These are phyloP conservation scores for Haplosporangium sp. DNA, from an alignment of 371 early-diverging fungal genomes.

Conservation along the genomic window DNA sequence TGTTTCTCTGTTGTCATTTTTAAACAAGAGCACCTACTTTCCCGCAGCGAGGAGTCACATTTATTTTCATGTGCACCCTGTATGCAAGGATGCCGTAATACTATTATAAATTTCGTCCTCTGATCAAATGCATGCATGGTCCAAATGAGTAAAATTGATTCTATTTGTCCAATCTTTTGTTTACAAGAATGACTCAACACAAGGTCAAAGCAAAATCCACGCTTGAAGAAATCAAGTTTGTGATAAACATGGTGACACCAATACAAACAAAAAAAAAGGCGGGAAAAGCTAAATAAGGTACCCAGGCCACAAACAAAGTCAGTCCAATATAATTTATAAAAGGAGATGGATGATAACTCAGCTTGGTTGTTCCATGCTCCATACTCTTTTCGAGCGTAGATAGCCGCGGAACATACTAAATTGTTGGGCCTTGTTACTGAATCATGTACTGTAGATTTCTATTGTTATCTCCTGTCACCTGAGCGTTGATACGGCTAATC, in stretches of 20 bases:
- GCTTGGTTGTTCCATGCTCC: not conserved
- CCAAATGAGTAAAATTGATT: conserved; percentile 2
- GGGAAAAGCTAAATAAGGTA: conserved; percentile 4
- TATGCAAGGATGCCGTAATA: conserved; percentile 3
- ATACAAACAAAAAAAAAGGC: conserved; percentile 3
- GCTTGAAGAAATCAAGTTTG: not conserved
- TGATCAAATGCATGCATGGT: conserved; percentile 5
- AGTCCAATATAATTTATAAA: not conserved
- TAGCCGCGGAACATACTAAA: not conserved
- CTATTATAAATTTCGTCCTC: not conserved
- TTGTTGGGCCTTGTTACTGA: conserved; percentile 2
- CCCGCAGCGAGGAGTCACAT: not conserved
- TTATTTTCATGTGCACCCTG: not conserved
- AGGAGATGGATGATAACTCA: not conserved
- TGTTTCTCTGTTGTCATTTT: not conserved
- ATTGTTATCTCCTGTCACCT: not conserved
- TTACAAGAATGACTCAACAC: not conserved
- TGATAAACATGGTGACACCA: conserved; percentile 1
- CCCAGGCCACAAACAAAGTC: not conserved
- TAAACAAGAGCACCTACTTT: not conserved
- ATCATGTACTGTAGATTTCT: not conserved
- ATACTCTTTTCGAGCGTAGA: not conserved
- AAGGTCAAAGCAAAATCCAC: not conserved
- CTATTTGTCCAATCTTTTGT: conserved; percentile 6
- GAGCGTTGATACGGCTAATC: not conserved